phyloP scores from a whole-genome alignment of 1,139 yeast genomes.

The Suhomyces bokatorum region DNA sequence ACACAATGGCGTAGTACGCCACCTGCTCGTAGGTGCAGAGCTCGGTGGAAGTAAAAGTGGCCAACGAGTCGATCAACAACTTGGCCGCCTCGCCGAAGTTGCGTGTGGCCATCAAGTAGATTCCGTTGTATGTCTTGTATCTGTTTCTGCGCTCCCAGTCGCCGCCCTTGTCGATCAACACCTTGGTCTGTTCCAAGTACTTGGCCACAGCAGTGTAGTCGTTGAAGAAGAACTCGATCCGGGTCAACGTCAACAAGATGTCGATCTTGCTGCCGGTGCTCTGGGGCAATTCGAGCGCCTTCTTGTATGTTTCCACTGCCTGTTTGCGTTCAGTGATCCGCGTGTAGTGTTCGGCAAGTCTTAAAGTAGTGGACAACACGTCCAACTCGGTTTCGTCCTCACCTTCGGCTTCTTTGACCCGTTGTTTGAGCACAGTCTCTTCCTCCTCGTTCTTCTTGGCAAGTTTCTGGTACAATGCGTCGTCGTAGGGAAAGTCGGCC shows the following conservation, averaged over 20 bases:
- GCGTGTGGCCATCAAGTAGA: conserved; percentile 81
- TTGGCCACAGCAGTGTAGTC: conserved; percentile 72
- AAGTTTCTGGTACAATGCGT: conserved; percentile 52
- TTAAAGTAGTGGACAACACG: conserved; percentile 70
- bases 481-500: conserved; percentile 56
- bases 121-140: conserved; percentile 87
- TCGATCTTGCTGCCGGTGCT: conserved; percentile 92
- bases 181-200: conserved; percentile 71
- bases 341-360: conserved; percentile 87
- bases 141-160: conserved; percentile 99
- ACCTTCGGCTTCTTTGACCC: conserved; percentile 73
- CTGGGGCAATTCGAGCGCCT: conserved; percentile 78
- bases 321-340: conserved; percentile 75
- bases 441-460: conserved; percentile 54
- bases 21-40: conserved; percentile 86
- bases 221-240: conserved; percentile 85
- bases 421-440: conserved; percentile 56
- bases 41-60: conserved; percentile 96
- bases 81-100: conserved; percentile 82
- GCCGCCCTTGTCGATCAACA: conserved; percentile 90
- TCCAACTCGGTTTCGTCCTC: conserved; percentile 92
- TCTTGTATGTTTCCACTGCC: conserved; percentile 70
- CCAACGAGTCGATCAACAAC: conserved; percentile 82
- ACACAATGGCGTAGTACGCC: conserved; percentile 82
- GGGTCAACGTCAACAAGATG: conserved; percentile 71